Evolutionary conservation across 176 grass and related monocot species (phyloP).

Genomic region (Puccinellia tenuiflora): DNA sequence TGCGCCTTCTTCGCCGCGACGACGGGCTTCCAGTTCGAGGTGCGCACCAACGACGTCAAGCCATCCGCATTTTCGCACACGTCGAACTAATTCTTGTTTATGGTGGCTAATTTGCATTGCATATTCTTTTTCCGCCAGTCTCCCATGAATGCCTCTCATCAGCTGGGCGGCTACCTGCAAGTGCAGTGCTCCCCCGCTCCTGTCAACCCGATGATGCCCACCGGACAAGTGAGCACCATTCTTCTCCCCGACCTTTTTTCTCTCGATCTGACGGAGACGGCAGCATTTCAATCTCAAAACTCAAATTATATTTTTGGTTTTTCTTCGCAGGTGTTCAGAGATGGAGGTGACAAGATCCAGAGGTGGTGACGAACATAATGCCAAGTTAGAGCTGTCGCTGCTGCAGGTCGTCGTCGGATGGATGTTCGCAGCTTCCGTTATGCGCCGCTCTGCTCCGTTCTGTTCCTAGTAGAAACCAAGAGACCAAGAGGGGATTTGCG

Average conservation of each 20-base stretch:
- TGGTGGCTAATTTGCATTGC: neutral
- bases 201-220: conserved; percentile 39
- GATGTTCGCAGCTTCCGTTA: too few species aligned
- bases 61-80: neutral
- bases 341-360: conserved; percentile 40
- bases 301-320: neutral
- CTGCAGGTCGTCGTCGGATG: too few species aligned
- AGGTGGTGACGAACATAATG: conserved; percentile 30
- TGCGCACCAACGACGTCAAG: neutral
- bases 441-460: neutral
- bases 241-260: conserved; percentile 3
- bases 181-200: conserved; percentile 47
- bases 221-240: conserved; percentile 64
- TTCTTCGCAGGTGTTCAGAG: conserved; percentile 44
- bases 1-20: conserved; percentile 31
- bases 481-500: neutral
- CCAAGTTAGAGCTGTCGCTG: neutral
- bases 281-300: neutral
- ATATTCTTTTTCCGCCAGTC: neutral
- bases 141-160: conserved; percentile 13
- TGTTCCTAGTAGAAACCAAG: neutral
- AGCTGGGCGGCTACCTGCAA: conserved; percentile 38
- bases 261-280: neutral
- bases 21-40: conserved; percentile 43
- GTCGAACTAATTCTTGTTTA: neutral